phyloP scores from a whole-genome alignment of 768 basidiomycete species.

The Russula dissimulans region DNA sequence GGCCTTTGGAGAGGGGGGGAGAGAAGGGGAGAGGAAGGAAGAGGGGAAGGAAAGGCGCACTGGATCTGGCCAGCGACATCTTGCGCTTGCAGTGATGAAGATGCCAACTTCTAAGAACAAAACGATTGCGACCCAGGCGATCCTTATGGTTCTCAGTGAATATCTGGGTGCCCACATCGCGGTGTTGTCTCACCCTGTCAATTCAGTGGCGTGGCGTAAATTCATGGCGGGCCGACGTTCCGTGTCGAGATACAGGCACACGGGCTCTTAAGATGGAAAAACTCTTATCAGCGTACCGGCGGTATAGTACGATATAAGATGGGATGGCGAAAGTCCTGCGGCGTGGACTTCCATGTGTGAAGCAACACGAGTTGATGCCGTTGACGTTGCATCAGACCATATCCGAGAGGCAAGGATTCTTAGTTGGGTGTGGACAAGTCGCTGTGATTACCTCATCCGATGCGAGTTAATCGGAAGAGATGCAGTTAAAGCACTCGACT shows the following conservation, averaged over 20 bases:
- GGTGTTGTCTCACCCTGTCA: too few species aligned
- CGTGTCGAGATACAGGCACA: too few species aligned
- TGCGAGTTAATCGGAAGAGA: conserved; percentile 3
- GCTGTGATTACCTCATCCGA: background rate
- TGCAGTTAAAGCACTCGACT: too few species aligned
- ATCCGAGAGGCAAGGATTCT: background rate
- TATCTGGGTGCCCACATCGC: background rate
- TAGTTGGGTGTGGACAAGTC: background rate
- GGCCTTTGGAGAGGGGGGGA: too few species aligned
- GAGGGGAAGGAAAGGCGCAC: background rate
- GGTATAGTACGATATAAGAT: too few species aligned
- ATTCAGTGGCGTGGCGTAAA: too few species aligned
- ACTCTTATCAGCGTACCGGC: too few species aligned
- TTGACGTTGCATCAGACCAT: background rate
- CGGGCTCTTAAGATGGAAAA: too few species aligned
- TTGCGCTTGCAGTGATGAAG: conserved; percentile 30
- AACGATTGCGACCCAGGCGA: conserved; percentile 52
- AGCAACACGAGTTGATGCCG: background rate
- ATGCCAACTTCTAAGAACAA: conserved; percentile 62
- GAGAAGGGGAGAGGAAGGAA: background rate
- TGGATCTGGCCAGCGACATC: conserved; percentile 10
- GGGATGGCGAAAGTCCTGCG: background rate
- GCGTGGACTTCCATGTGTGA: background rate
- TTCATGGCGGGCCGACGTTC: too few species aligned
- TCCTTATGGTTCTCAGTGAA: conserved; percentile 30